Evolutionary conservation across 75 land plant genomes (phyloP).

Genomic region (Pinus tabuliformis): DNA sequence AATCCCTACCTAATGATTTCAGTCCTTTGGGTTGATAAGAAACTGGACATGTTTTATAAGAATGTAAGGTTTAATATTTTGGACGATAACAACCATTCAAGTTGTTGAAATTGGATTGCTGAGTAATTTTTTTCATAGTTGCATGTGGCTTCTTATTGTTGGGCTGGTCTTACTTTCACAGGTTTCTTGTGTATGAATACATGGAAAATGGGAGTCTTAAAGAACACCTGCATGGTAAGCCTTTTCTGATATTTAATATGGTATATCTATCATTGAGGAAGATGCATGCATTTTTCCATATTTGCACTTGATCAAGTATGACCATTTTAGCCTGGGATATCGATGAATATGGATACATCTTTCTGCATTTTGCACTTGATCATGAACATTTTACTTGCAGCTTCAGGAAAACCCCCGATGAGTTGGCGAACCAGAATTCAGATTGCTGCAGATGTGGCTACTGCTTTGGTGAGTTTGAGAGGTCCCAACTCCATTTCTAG

Average conservation of each 20-base stretch:
- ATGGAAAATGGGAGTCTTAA: constrained; percentile 86
- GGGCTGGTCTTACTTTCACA: constrained; percentile 15
- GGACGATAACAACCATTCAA: not conserved
- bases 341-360: no score
- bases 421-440: constrained; percentile 80
- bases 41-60: not conserved
- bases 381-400: constrained; percentile 23
- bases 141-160: not conserved
- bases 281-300: not conserved
- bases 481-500: not conserved
- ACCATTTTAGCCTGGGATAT: not conserved
- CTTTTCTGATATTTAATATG: not conserved
- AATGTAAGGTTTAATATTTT: not conserved
- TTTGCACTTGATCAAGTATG: not conserved
- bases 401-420: constrained; percentile 42
- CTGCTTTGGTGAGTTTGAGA: constrained; percentile 71
- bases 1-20: not conserved
- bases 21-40: not conserved
- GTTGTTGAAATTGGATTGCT: not conserved
- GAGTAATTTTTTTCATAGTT: not conserved
- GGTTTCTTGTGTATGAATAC: constrained; percentile 87
- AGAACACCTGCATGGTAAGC: constrained; percentile 69
- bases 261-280: not conserved
- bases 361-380: no score
- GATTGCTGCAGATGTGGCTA: constrained; percentile 86